Conservation (phyloP, 2,329 filamentous ascomycete species). For the Colletotrichum truncatum region DNA sequence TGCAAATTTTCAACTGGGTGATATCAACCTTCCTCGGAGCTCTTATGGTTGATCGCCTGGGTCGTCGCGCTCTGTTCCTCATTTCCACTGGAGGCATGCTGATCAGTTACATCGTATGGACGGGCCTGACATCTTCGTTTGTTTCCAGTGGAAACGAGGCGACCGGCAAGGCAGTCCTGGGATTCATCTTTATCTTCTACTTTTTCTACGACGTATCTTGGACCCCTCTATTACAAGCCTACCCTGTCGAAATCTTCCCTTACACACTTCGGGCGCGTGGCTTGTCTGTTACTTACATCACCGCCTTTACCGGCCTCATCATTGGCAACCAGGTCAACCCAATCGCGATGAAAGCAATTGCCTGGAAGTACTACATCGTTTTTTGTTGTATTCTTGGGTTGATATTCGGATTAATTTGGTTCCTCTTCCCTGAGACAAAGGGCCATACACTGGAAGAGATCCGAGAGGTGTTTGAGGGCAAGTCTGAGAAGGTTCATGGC, state of each 20-base stretch:
- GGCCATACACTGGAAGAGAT: slow-evolving; percentile 33
- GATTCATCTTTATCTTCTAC: slow-evolving; percentile 30
- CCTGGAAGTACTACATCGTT: slow-evolving; percentile 34
- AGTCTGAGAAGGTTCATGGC: not conserved
- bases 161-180: slow-evolving; percentile 32
- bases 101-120: slow-evolving; percentile 37
- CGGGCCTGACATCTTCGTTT: slow-evolving; percentile 27
- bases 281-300: slow-evolving; percentile 24
- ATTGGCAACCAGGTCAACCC: slow-evolving; percentile 51
- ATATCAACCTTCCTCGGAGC: slow-evolving; percentile 42
- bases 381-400: slow-evolving; percentile 31
- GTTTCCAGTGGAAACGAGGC: slow-evolving; percentile 9
- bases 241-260: slow-evolving; percentile 32
- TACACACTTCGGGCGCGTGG: slow-evolving; percentile 32
- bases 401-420: slow-evolving; percentile 34
- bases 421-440: slow-evolving; percentile 41
- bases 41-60: slow-evolving; percentile 49
- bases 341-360: slow-evolving; percentile 45
- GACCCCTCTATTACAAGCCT: slow-evolving; percentile 28
- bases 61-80: slow-evolving; percentile 53
- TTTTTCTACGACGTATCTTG: slow-evolving; percentile 29
- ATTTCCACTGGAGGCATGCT: slow-evolving; percentile 41
- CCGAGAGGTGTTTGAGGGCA: slow-evolving; percentile 26
- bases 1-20: slow-evolving; percentile 25
- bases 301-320: slow-evolving; percentile 38